Percentiles rank a stretch among this genome's conserved stretches.
Conservation (phyloP, 495 filamentous ascomycete species). For the Annulohypoxylon nitens region DNA sequence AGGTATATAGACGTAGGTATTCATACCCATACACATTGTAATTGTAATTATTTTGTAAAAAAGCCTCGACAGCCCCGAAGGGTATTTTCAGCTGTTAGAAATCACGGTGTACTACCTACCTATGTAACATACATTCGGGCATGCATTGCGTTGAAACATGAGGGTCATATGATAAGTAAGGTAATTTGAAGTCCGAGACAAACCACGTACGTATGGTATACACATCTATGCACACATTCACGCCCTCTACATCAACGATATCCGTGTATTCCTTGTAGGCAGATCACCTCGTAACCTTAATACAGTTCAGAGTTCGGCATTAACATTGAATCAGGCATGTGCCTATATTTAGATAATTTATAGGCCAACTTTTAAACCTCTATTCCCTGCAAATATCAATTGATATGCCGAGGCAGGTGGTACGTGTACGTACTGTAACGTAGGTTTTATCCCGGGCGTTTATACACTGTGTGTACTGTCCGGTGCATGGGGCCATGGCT, state of each 20-base stretch:
- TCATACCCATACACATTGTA: not conserved
- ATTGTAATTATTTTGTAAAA: slow-evolving; percentile 3
- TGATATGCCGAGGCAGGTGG: not conserved
- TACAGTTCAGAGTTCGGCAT: slow-evolving; percentile 12
- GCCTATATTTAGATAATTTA: slow-evolving; percentile 34
- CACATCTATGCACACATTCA: not conserved
- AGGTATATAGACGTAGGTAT: not conserved
- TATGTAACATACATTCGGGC: too few relatives aligned
- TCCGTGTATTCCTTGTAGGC: not conserved
- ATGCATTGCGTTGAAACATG: not conserved
- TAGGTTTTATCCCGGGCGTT: slow-evolving; percentile 2
- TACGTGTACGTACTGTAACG: slow-evolving; percentile 6
- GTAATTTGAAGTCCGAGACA: slow-evolving; percentile 2
- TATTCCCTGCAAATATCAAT: not conserved
- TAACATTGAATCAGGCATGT: slow-evolving; percentile 7
- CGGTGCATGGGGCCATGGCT: too few relatives aligned
- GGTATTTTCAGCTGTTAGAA: not conserved
- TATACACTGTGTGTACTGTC: slow-evolving; percentile 14
- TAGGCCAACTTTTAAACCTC: not conserved
- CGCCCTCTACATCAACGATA: not conserved
- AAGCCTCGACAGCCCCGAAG: not conserved
- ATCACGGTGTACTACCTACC: not conserved
- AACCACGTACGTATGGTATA: not conserved
- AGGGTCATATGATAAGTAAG: not conserved
- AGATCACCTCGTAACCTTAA: slow-evolving; percentile 25